Percentiles rank a stretch among this genome's conserved stretches.
phyloP scores from a whole-genome alignment of 1,139 yeast species.

The Zygosaccharomyces sapae region DNA sequence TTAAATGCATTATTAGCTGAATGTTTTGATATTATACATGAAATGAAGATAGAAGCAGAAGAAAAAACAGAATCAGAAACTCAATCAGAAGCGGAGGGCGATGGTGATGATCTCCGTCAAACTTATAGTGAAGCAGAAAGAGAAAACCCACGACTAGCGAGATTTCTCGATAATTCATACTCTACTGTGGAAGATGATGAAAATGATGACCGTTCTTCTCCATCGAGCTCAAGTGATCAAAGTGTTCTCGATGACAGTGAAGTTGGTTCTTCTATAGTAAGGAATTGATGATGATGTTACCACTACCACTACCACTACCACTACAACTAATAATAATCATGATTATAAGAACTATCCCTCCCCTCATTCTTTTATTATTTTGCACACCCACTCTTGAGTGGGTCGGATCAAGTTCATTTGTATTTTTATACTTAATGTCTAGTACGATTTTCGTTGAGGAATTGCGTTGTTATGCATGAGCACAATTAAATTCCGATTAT shows the following conservation, averaged over 20 bases:
- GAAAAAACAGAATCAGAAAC: conserved; percentile 47
- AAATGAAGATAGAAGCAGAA: conserved; percentile 81
- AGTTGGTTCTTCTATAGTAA: conserved; percentile 10
- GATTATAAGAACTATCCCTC: too few relatives aligned
- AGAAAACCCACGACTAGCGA: conserved; percentile 17
- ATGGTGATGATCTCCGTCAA: conserved; percentile 29
- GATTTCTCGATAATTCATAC: conserved; percentile 19
- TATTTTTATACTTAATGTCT: conserved; percentile 3
- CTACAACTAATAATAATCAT: too few relatives aligned
- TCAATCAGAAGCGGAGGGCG: conserved; percentile 34
- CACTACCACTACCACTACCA: not conserved
- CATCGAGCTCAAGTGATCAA: conserved; percentile 28
- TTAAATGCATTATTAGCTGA: conserved; percentile 85
- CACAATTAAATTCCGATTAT: not conserved
- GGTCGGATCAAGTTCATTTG: not conserved
- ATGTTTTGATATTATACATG: conserved; percentile 90
- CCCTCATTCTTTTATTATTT: not conserved
- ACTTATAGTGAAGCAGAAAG: conserved; percentile 29
- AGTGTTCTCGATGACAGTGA: conserved; percentile 22
- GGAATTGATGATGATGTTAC: not conserved
- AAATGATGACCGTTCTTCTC: conserved; percentile 25
- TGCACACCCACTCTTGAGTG: too few relatives aligned
- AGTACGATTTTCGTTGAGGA: conserved; percentile 4
- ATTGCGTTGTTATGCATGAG: conserved; percentile 1
- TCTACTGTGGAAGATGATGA: conserved; percentile 20